A percentile compares a stretch with the other conserved stretches of the same genome.
Evolutionary conservation across 257 asterid genomes (phyloP).

Genomic region (Orobanche coerulescens): DNA sequence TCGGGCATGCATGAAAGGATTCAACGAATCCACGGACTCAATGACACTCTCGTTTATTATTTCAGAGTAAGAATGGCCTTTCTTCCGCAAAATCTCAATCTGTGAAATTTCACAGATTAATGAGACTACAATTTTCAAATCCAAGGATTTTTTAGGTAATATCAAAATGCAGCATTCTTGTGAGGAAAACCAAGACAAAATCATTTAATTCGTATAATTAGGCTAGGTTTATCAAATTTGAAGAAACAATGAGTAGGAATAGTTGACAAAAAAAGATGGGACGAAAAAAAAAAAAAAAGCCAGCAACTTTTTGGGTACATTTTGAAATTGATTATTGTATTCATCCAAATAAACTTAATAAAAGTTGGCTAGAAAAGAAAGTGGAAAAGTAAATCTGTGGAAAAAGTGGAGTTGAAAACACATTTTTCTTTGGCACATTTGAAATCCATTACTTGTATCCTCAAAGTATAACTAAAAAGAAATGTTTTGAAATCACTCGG

Average conservation of each 20-base stretch:
- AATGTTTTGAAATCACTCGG: background rate
- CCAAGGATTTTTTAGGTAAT: background rate
- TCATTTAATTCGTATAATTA: no score
- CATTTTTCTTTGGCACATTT: background rate
- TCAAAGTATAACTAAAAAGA: background rate
- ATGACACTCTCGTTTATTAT: slow-evolving; percentile 87
- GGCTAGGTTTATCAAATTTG: no score
- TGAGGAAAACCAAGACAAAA: background rate
- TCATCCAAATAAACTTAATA: background rate
- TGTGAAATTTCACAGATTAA: slow-evolving; percentile 22
- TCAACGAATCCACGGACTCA: slow-evolving; percentile 85
- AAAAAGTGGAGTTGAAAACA: background rate
- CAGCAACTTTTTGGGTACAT: no score
- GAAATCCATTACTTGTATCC: background rate
- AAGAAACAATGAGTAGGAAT: no score
- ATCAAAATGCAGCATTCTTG: background rate
- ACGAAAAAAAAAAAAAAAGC: no score
- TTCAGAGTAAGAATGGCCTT: slow-evolving; percentile 93
- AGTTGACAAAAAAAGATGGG: no score
- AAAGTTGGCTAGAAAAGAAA: background rate
- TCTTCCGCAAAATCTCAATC: slow-evolving; percentile 92
- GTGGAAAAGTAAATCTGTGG: background rate
- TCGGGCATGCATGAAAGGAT: slow-evolving; percentile 96
- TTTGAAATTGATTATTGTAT: background rate
- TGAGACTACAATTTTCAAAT: background rate